phyloP scores from a whole-genome alignment of 1,284 basidiomycete species.

The Moesziomyces sp. region DNA sequence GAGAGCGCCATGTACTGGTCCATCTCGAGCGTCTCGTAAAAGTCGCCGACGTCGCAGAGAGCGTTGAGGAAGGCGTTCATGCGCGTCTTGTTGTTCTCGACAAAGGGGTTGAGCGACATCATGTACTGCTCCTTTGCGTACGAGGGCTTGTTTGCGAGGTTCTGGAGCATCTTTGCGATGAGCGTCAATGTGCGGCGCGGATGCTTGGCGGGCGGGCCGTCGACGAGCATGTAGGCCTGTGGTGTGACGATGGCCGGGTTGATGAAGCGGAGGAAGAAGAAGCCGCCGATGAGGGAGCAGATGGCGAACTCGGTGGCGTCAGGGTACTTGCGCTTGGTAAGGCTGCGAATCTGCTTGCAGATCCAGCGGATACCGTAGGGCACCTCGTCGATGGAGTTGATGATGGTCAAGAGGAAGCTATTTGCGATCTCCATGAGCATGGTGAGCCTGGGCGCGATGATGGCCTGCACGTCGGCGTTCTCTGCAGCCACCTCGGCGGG shows the following conservation, averaged over 20 bases:
- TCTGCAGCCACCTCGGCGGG: conserved; percentile 91
- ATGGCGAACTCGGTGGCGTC: conserved; percentile 97
- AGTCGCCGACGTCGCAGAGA: conserved; percentile 97
- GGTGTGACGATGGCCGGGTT: conserved; percentile 99
- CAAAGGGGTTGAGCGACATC: conserved; percentile 97
- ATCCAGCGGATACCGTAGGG: conserved; percentile 99
- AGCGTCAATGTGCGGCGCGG: conserved; percentile 93
- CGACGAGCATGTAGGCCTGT: conserved; percentile 99
- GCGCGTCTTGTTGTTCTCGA: conserved; percentile 95
- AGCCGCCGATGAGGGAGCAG: conserved; percentile 97
- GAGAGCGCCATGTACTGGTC: conserved; percentile 99
- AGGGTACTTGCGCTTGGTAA: conserved; percentile 98
- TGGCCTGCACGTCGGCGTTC: conserved; percentile 93
- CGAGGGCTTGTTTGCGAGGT: conserved; percentile 97
- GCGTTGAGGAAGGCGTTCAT: conserved; percentile 97
- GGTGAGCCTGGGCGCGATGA: conserved; percentile 92
- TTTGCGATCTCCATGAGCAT: conserved; percentile 99
- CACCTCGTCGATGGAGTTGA: conserved; percentile 95
- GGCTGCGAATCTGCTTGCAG: conserved; percentile 96
- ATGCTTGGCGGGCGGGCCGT: conserved; percentile 95
- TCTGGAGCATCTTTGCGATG: conserved; percentile 99
- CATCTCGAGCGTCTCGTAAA: conserved; percentile 99
- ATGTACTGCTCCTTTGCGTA: conserved; percentile 98
- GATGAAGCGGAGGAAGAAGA: conserved; percentile 99
- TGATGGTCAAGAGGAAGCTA: conserved; percentile 95